Evolutionary conservation across 176 grass and related monocot genomes (phyloP), one percentile per base, ranked within the genome.

Genomic region (Oryza glumipatula): DNA sequence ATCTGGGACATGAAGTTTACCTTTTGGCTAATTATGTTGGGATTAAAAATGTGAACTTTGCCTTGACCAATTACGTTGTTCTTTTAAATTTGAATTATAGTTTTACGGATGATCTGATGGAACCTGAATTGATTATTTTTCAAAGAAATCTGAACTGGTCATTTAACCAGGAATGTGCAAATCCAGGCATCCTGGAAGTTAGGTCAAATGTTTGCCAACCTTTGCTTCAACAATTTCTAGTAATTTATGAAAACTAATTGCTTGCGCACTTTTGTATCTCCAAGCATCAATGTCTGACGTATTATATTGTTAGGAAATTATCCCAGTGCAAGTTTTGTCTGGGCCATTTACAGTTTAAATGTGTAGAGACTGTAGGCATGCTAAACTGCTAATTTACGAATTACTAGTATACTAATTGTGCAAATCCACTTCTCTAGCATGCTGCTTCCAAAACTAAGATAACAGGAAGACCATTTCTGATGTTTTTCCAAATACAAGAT

Each of bases 171-270:
- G 26, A 39, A 67, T 60, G 48, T 67, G 15, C 26, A 67, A 56
- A 28, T 32, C 26, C 60, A 7, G 78, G 24, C 67, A 73, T 74
- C 23, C 30, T 78, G 36, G 21, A 35, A 73, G 46, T 41, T 65
- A 23, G 74, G 43, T 86, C 23, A 60, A 82, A 24, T 41, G 24
- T 44, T 84, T 72, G 17, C 10, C 11, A 60, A 44, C 17, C 4
- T 60, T 70, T 60, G 14, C 47, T 77, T 70, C 43, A 7, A 76
- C 2, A 14, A n/a, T 11, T 45, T 65, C 65, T 24, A n/a, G 22
- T 45, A 67, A 78, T 67, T 56, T 86, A n/a, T 77, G 38, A 33
- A 75, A 78, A 1, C 5, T 68, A 60, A 74, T 23, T 28, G 11
- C 24, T 3, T 58, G 10, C 86, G 17, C 23, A 14, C 81, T 82